Evolutionary conservation across 2,329 filamentous ascomycete species (phyloP).

Genomic region (Scytalidium sp.): DNA sequence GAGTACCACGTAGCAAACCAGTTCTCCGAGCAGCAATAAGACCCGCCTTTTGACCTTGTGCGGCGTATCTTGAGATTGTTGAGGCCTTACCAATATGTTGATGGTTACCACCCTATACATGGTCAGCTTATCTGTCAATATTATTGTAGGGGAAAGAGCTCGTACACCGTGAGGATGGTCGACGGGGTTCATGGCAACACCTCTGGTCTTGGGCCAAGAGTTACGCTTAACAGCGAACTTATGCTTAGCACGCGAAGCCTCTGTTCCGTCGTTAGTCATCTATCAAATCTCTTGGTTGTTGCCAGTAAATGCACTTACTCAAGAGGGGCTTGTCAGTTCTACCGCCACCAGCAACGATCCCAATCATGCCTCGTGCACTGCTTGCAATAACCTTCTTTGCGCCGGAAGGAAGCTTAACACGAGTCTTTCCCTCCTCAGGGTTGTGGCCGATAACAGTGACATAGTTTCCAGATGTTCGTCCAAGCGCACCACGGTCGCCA

Average conservation of each 20-base stretch:
- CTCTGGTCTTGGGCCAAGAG: constrained; percentile 99
- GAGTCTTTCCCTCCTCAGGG: constrained; percentile 98
- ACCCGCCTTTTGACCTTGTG: constrained; percentile 99
- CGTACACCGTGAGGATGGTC: constrained; percentile 90
- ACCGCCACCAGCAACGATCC: constrained; percentile 98
- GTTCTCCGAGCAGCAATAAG: constrained; percentile 99
- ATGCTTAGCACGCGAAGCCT: constrained; percentile 99
- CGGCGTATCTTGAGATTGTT: constrained; percentile 97
- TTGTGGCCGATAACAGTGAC: constrained; percentile 97
- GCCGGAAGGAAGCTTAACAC: constrained; percentile 97
- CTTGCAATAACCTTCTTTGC: constrained; percentile 99
- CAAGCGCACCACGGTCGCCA: constrained; percentile 93
- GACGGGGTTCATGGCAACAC: constrained; percentile 99
- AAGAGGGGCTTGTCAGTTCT: constrained; percentile 99
- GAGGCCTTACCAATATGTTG: constrained; percentile 97
- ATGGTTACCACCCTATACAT: constrained; percentile 78
- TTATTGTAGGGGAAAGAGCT: background rate
- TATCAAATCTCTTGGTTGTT: constrained; percentile 13
- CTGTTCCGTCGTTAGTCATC: constrained; percentile 51
- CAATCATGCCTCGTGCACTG: constrained; percentile 94
- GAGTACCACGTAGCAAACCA: constrained; percentile 99
- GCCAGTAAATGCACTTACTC: constrained; percentile 53
- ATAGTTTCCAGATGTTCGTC: constrained; percentile 98
- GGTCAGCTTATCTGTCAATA: constrained; percentile 38
- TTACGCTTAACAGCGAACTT: constrained; percentile 99